Evolutionary conservation across 768 basidiomycete species (phyloP).

Genomic region (Chalciporus sphaerocephalus): DNA sequence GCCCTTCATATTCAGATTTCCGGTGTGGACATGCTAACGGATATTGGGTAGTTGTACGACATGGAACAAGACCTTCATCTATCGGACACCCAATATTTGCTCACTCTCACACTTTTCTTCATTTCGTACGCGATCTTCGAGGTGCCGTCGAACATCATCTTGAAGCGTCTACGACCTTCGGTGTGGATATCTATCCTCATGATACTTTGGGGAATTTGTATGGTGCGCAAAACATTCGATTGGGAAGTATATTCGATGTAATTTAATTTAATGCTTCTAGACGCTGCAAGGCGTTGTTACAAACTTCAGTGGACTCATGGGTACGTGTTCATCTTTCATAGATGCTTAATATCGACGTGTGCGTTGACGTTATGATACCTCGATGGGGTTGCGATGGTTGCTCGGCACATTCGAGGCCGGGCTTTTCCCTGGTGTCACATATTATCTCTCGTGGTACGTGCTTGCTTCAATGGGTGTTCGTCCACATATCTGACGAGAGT

Average conservation of each 20-base stretch:
- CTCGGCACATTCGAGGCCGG: conserved; percentile 66
- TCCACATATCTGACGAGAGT: conserved; percentile 33
- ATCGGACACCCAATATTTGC: conserved; percentile 60
- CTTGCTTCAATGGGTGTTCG: conserved; percentile 1
- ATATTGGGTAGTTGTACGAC: conserved; percentile 50
- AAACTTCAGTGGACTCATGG: conserved; percentile 64
- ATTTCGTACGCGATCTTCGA: conserved; percentile 69
- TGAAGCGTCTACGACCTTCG: conserved; percentile 71
- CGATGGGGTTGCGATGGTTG: conserved; percentile 62
- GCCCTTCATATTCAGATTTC: neutral
- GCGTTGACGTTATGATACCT: neutral
- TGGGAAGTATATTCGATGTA: neutral
- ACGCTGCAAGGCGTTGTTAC: conserved; percentile 69
- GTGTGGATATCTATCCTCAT: conserved; percentile 74
- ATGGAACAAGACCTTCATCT: conserved; percentile 57
- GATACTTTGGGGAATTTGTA: conserved; percentile 71
- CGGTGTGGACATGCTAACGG: neutral
- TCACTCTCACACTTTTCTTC: conserved; percentile 59
- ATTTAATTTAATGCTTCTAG: conserved; percentile 33
- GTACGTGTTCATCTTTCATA: conserved; percentile 32
- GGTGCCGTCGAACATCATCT: conserved; percentile 67
- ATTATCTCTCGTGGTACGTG: conserved; percentile 66
- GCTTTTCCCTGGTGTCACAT: conserved; percentile 47
- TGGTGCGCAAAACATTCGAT: conserved; percentile 40
- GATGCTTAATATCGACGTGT: neutral